Base-by-base conservation (phyloP, 2,329 filamentous ascomycete species). In the Fusarium abutilonis region DNA sequence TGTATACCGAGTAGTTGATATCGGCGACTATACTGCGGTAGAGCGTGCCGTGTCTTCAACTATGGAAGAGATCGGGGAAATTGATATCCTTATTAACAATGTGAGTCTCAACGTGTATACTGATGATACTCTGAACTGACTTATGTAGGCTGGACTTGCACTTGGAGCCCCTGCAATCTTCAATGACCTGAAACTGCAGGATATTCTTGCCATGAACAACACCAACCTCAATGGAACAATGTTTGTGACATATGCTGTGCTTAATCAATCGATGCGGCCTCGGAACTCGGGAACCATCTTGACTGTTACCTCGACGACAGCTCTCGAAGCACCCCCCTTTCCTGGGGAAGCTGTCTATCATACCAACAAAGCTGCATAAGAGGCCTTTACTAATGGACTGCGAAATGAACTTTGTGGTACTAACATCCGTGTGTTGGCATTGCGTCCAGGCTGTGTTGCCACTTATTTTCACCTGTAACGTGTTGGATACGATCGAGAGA, bases 221-320 rank as follows among this genome's bases (percentile, higher is more conserved):
- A 64, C 62, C 2, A 64, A 78, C 44, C 79, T 79, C 6, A 81
- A 80, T 15, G 62, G 52, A 4, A 47, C 56, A 7, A 64, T 64
- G 48, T 64, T 52, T 17, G 50, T 49, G 6, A 64, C 51, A 4
- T 44, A 81, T 78, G 68, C 76, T 76, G 78, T 72, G 0, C 23
- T 64, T 1, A 63, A 52, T 15, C 42, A 36, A 1, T 48, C 48
- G 1, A 64, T 64, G 55, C 35, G 52, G 32, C 9, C 40, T 4
- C 41, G 56, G 1, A 60, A 54, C 26, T 44, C 35, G 11, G 62
- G 62, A 5, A 54, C 52, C 0, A 64, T 60, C 4, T 26, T 64
- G 3, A 64, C 60, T 4, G 31, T 64, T 2, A 50, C 56, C 1
- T 63, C 60, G 0, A 35, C 55, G 3, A 64, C 60, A 9, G 60